Percentiles rank a stretch among this genome's conserved stretches.
These are phyloP conservation scores for Tolypocladium ovalisporum DNA, from an alignment of 2,329 filamentous ascomycete species.

Conservation along the genomic window DNA sequence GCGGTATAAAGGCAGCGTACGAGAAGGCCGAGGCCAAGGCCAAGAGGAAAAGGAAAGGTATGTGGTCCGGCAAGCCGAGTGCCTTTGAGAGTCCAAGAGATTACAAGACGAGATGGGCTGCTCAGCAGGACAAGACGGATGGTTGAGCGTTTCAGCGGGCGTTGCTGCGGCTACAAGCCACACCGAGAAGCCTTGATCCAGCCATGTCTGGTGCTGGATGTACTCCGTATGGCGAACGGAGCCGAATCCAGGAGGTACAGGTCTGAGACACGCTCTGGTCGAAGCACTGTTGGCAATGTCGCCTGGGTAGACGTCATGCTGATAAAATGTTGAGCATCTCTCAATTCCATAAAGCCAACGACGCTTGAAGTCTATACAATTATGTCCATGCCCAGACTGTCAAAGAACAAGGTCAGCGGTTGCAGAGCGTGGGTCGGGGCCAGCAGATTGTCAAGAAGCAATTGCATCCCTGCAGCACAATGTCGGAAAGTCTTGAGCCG, in stretches of 20 bases:
- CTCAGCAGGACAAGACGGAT: conserved; percentile 6
- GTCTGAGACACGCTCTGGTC: background rate
- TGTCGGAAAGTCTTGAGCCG: background rate
- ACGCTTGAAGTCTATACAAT: background rate
- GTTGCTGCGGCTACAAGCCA: background rate
- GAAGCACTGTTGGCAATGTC: background rate
- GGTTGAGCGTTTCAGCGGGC: conserved; percentile 4
- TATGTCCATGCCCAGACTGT: background rate
- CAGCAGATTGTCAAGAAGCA: background rate
- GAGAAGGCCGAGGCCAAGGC: conserved; percentile 55
- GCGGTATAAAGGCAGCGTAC: conserved; percentile 55
- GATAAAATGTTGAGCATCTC: background rate
- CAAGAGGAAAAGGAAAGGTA: conserved; percentile 51
- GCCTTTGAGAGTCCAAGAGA: conserved; percentile 74
- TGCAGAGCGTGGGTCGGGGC: background rate
- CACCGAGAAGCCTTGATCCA: background rate
- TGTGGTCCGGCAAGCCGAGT: conserved; percentile 61
- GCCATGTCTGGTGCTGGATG: background rate
- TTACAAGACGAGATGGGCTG: conserved; percentile 55
- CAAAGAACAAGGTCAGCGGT: background rate
- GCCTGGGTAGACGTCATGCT: background rate
- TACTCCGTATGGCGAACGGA: background rate
- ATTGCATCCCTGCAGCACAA: background rate
- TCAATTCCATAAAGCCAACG: no score
- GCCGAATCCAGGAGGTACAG: background rate